A percentile compares a stretch with the other conserved stretches of the same genome.
Conservation (phyloP, 2,329 filamentous ascomycete species). For the Paraphoma sp. region DNA sequence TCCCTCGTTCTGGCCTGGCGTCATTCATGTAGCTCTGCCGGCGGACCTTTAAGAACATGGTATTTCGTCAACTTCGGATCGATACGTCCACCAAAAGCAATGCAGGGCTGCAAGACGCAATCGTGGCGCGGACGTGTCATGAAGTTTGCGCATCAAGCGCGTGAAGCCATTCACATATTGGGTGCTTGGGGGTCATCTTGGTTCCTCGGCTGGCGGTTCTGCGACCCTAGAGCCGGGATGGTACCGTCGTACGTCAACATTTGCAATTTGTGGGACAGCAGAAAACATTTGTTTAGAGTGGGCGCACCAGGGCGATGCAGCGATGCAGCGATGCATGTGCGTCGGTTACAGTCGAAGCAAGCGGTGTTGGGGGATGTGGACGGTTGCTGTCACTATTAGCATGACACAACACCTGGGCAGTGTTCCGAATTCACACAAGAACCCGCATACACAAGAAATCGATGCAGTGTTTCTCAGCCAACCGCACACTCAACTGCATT, state of each 20-base stretch:
- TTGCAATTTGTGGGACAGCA: slow-evolving; percentile 9
- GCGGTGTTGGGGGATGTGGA: neutral
- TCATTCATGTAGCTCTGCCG: slow-evolving; percentile 1
- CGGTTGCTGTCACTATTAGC: too few relatives aligned
- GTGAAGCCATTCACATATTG: neutral
- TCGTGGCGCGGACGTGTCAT: neutral
- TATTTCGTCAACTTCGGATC: neutral
- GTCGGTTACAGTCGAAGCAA: too few relatives aligned
- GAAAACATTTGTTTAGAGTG: slow-evolving; percentile 1
- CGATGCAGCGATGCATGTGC: too few relatives aligned
- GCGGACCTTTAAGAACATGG: neutral
- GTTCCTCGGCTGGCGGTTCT: too few relatives aligned
- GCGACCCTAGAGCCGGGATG: too few relatives aligned
- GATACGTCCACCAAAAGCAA: neutral
- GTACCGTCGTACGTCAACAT: slow-evolving; percentile 4
- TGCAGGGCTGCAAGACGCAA: neutral
- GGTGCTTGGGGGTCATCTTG: neutral
- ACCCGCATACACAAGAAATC: too few relatives aligned
- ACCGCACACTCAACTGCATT: neutral
- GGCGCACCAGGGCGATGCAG: neutral
- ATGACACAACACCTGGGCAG: too few relatives aligned
- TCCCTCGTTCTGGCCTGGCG: slow-evolving; percentile 6
- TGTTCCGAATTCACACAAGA: too few relatives aligned
- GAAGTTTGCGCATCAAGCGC: neutral
- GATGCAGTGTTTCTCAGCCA: too few relatives aligned